Conservation (phyloP, 2,329 filamentous ascomycete species). For the Fonsecaea pugnacius region DNA sequence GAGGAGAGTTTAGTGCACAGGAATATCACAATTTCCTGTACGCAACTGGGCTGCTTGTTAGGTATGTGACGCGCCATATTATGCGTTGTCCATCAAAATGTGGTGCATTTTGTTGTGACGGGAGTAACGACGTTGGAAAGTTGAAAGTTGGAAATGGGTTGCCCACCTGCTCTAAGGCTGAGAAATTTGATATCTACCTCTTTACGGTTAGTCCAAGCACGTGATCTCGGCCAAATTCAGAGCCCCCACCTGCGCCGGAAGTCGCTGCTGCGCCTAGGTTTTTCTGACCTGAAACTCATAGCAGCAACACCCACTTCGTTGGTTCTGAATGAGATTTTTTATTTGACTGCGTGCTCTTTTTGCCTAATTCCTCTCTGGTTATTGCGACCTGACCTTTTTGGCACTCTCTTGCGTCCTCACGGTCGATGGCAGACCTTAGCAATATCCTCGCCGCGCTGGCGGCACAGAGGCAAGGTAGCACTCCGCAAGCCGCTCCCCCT, state of each 20-base stretch:
- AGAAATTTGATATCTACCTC: neutral
- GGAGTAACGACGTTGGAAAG: neutral
- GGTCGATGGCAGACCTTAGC: conserved; percentile 48
- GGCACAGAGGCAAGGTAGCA: conserved; percentile 54
- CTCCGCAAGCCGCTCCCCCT: conserved; percentile 49
- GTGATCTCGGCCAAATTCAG: neutral
- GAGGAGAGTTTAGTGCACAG: neutral
- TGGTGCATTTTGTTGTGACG: neutral
- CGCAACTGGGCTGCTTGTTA: neutral
- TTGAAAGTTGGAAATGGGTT: neutral
- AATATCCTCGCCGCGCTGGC: conserved; percentile 60
- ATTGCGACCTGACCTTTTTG: neutral
- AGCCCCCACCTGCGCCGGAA: neutral
- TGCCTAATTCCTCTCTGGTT: neutral
- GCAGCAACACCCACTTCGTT: conserved; percentile 4
- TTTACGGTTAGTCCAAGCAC: neutral
- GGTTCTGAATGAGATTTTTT: neutral
- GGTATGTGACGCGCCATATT: neutral
- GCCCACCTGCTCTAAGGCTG: neutral
- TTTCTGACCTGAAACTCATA: conserved; percentile 11
- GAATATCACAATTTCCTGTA: neutral
- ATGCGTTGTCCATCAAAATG: neutral
- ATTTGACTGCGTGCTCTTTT: neutral
- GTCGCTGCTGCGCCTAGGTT: neutral
- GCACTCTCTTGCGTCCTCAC: neutral